Percentiles rank a stretch among this genome's conserved stretches.
These are phyloP conservation scores for Hymenoscyphus fraxineus DNA, from an alignment of 2,329 filamentous ascomycete species.

Conservation along the genomic window DNA sequence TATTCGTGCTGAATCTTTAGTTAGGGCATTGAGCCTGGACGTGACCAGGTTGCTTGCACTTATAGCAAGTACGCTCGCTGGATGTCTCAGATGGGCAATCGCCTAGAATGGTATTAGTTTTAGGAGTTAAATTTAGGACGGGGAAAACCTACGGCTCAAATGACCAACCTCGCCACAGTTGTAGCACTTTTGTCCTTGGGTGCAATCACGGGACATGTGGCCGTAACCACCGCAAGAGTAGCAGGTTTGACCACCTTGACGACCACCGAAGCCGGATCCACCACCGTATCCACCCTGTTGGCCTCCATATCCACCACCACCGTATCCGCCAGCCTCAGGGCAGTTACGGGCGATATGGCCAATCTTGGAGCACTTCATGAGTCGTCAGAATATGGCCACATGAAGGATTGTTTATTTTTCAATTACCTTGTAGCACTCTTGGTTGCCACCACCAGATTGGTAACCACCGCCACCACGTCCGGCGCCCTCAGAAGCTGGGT, in stretches of 20 bases:
- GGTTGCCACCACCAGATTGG: constrained; percentile 41
- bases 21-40: constrained; percentile 92
- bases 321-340: constrained; percentile 59
- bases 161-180: constrained; percentile 95
- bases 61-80: constrained; percentile 97
- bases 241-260: constrained; percentile 72
- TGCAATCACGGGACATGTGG: constrained; percentile 96
- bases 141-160: constrained; percentile 24
- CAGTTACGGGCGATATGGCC: constrained; percentile 96
- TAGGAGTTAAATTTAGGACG: background rate
- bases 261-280: constrained; percentile 44
- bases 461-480: constrained; percentile 31
- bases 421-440: constrained; percentile 81
- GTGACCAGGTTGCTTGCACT: constrained; percentile 64
- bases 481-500: constrained; percentile 33
- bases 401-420: background rate
- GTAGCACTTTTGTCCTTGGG: constrained; percentile 99
- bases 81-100: constrained; percentile 93
- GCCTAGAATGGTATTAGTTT: constrained; percentile 42
- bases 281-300: constrained; percentile 37
- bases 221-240: constrained; percentile 97
- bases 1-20: constrained; percentile 42
- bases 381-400: constrained; percentile 7
- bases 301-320: constrained; percentile 41
- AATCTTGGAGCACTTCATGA: constrained; percentile 73